Percentiles rank a stretch among this genome's conserved stretches.
Evolutionary conservation across 495 filamentous ascomycete species (phyloP).

Genomic region (Xylaria intraflava): DNA sequence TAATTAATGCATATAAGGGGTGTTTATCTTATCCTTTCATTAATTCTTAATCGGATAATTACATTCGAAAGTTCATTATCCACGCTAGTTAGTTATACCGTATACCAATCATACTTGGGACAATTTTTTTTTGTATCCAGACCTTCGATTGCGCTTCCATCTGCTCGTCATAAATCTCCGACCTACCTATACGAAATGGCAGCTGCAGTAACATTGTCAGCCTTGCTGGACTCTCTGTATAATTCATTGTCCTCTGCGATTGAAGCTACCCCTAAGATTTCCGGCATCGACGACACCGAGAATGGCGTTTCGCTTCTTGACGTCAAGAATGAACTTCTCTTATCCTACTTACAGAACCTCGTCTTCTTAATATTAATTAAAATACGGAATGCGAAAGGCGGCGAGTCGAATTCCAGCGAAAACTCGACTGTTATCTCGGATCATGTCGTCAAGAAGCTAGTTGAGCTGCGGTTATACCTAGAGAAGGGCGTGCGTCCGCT

Average conservation of each 20-base stretch:
- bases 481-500: slow-evolving; percentile 86
- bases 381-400: slow-evolving; percentile 52
- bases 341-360: slow-evolving; percentile 92
- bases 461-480: slow-evolving; percentile 78
- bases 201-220: slow-evolving; percentile 43
- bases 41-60: too few relatives aligned
- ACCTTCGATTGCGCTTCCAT: background rate
- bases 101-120: too few relatives aligned
- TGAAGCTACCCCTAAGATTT: slow-evolving; percentile 54
- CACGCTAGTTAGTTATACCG: too few relatives aligned
- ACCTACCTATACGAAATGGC: slow-evolving; percentile 36
- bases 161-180: background rate
- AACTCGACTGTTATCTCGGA: slow-evolving; percentile 14
- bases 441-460: slow-evolving; percentile 71
- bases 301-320: slow-evolving; percentile 93
- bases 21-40: too few relatives aligned
- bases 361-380: slow-evolving; percentile 84
- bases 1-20: too few relatives aligned
- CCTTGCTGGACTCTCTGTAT: slow-evolving; percentile 56
- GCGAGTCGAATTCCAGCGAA: slow-evolving; percentile 15
- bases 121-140: too few relatives aligned
- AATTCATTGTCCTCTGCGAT: slow-evolving; percentile 55
- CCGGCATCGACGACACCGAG: slow-evolving; percentile 54
- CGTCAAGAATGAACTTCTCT: slow-evolving; percentile 87
- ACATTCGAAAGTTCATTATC: too few relatives aligned